Percentiles rank a stretch among this genome's conserved stretches.
Evolutionary conservation across 768 basidiomycete species (phyloP).

Genomic region (Kwoniella sp.): DNA sequence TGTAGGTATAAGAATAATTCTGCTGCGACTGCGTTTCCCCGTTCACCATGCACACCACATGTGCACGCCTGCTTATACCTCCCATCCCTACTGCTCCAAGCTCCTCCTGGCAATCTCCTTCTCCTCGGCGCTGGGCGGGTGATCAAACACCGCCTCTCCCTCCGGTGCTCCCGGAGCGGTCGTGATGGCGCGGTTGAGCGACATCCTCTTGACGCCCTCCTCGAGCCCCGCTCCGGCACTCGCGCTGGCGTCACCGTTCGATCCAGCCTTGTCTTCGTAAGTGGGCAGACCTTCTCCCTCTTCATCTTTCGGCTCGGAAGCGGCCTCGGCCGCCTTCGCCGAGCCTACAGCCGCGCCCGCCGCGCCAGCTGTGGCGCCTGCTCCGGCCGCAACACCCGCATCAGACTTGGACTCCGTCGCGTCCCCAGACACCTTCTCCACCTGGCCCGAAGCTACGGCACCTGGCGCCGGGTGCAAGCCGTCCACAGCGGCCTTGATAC

Average conservation of each 20-base stretch:
- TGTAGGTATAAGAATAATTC: no score
- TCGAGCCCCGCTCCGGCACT: neutral
- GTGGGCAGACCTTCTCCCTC: neutral
- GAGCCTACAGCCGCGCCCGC: neutral
- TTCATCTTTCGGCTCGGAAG: neutral
- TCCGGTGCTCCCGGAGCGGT: conserved; percentile 44
- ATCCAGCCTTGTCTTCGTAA: neutral
- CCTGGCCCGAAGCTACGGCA: conserved; percentile 30
- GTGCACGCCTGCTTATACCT: neutral
- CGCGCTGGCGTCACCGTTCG: neutral
- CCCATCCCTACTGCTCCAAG: conserved; percentile 5
- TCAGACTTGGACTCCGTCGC: neutral
- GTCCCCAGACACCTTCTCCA: neutral
- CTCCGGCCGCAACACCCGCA: neutral
- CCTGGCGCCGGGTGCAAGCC: conserved; percentile 29
- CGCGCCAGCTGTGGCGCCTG: neutral
- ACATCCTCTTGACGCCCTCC: conserved; percentile 11
- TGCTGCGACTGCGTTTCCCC: no score
- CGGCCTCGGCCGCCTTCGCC: neutral
- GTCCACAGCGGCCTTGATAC: conserved; percentile 42
- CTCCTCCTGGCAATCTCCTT: conserved; percentile 21
- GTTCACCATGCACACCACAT: neutral
- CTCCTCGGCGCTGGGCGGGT: conserved; percentile 40
- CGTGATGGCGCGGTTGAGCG: conserved; percentile 13
- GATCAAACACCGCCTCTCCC: conserved; percentile 45